phyloP scores from a whole-genome alignment of 352 stramenopile species.

The Globisporangium solare region DNA sequence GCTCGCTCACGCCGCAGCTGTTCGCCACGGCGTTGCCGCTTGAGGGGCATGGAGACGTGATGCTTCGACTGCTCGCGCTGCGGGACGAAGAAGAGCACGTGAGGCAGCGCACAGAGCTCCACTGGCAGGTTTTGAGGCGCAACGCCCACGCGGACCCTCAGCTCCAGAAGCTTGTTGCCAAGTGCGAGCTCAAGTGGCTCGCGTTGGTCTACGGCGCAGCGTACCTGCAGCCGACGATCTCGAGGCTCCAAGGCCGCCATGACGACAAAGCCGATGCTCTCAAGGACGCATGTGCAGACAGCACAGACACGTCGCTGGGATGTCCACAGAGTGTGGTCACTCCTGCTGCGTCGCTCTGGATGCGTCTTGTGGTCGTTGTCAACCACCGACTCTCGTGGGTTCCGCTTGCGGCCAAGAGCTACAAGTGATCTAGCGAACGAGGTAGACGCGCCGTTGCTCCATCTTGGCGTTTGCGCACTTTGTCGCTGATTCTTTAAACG shows the following conservation, averaged over 20 bases:
- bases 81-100: conserved; percentile 27
- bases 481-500: too few species aligned
- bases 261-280: background rate
- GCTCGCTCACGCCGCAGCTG: conserved; percentile 7
- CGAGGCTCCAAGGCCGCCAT: background rate
- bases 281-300: too few species aligned
- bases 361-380: conserved; percentile 3
- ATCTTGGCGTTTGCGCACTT: too few species aligned
- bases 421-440: background rate
- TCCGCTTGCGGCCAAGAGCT: background rate
- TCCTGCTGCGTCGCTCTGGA: background rate
- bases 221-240: conserved; percentile 7
- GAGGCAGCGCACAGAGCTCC: conserved; percentile 15
- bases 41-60: conserved; percentile 20
- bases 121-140: too few species aligned
- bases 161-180: background rate
- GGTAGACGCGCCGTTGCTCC: too few species aligned
- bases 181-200: conserved; percentile 9
- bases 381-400: conserved; percentile 8
- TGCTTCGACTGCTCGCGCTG: conserved; percentile 26
- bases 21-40: conserved; percentile 21
- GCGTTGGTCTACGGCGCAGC: background rate
- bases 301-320: too few species aligned
- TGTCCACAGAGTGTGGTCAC: too few species aligned
- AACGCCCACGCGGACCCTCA: background rate